Evolutionary conservation across 1,284 basidiomycete genomes (phyloP), one percentile per base, ranked within the genome.

Genomic region (Tilletia horrida): DNA sequence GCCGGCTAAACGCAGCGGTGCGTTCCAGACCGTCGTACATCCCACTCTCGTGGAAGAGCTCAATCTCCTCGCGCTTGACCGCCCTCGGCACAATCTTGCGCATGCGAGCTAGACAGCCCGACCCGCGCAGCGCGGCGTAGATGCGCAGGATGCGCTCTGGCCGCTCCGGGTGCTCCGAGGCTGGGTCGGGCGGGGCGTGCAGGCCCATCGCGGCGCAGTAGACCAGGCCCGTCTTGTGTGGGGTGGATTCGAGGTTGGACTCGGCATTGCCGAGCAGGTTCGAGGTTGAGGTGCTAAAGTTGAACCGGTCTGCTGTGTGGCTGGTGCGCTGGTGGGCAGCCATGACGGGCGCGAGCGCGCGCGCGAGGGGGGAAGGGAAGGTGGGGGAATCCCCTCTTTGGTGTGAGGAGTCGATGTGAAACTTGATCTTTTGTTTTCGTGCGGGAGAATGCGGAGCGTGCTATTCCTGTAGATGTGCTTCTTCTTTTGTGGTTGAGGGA

Each of bases 11-110:
- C 67, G 69, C 67, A 79, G 88, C 87, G 44, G 91, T 88, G n/a
- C 87, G 88, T 73, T 90, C 84, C 23, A 98, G 89, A 81, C 92
- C 92, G 70, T 93, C 87, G 93, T 93, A 97, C 74, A 94, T 89
- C 64, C 90, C 89, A 73, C 90, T 87, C 64, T 88, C 90, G 82
- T 99, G 95, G 1, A 97, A 92, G 13, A 97, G 87, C 66, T 91
- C 83, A 13, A 89, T 91, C 83, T 98, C 94, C 47, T 90, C 86
- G 68, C 87, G 86, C 47, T 86, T 85, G 2, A 90, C 92, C 63
- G 88, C 86, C 52, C 91, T 85, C 71, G 91, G 89, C 0, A 87
- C 87, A 43, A 99, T 84, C 68, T 86, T 86, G 76, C 88, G 87
- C 92, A 97, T 96, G 72, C 88, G 86, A n/a, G 84, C 76, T 61